Conservation (phyloP, 768 basidiomycete genomes). For the Amyloporia xantha region DNA sequence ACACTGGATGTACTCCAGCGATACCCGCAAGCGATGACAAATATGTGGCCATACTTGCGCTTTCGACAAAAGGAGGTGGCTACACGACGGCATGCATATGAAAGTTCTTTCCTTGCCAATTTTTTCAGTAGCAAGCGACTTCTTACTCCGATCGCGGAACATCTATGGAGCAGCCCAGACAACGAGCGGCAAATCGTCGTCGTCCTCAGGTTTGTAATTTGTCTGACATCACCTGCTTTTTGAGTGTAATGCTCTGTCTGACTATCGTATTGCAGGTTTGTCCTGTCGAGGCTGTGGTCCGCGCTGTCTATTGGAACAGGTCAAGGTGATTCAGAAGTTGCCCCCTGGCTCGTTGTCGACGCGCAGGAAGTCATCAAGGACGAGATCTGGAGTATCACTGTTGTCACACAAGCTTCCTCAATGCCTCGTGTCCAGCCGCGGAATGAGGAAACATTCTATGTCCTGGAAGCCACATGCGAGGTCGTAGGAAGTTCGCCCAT, state of each 20-base stretch:
- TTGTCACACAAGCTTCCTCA: slow-evolving; percentile 10
- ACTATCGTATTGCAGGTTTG: slow-evolving; percentile 37
- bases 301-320: slow-evolving; percentile 42
- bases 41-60: slow-evolving; percentile 70
- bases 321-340: slow-evolving; percentile 22
- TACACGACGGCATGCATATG: slow-evolving; percentile 33
- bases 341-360: slow-evolving; percentile 38
- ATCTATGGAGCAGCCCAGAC: slow-evolving; percentile 56
- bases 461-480: slow-evolving; percentile 69
- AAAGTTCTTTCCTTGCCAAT: slow-evolving; percentile 43
- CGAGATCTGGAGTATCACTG: slow-evolving; percentile 56
- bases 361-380: slow-evolving; percentile 44
- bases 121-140: slow-evolving; percentile 24
- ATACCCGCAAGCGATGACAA: slow-evolving; percentile 39
- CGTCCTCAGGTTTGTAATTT: slow-evolving; percentile 43
- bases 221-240: background rate
- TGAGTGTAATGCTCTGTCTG: background rate
- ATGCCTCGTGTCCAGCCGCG: background rate
- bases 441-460: slow-evolving; percentile 37
- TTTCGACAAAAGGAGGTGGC: slow-evolving; percentile 40
- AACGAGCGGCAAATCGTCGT: slow-evolving; percentile 48
- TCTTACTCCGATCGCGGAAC: slow-evolving; percentile 31
- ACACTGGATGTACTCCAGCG: slow-evolving; percentile 27
- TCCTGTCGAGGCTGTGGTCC: slow-evolving; percentile 60
- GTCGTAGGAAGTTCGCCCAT: slow-evolving; percentile 42